Conservation (phyloP, 2,329 filamentous ascomycete genomes). For the Karstenula rhodostoma region DNA sequence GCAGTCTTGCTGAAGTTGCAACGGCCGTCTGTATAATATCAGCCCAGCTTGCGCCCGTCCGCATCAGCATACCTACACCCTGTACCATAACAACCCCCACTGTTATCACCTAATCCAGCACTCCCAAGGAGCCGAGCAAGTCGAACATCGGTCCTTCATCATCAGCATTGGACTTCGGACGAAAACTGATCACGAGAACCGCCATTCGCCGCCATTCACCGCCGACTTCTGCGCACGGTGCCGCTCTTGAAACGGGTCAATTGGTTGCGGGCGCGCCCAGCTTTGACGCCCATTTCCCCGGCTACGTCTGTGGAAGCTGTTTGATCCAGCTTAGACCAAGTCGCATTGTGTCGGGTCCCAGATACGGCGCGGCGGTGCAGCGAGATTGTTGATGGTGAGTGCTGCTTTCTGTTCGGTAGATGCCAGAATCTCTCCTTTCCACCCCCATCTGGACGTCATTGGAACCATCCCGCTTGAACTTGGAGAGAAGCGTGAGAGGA, state of each 20-base stretch:
- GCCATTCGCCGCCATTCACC: conserved; percentile 46
- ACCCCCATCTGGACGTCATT: conserved; percentile 1
- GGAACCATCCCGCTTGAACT: conserved; percentile 1
- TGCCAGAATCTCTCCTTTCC: neutral
- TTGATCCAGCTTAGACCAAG: conserved; percentile 41
- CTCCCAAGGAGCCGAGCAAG: conserved; percentile 36
- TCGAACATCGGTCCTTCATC: conserved; percentile 5
- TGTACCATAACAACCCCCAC: conserved; percentile 29
- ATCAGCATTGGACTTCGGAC: conserved; percentile 27
- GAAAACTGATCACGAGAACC: conserved; percentile 41
- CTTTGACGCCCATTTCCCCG: conserved; percentile 40
- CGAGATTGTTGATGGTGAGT: conserved; percentile 43
- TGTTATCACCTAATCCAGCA: conserved; percentile 39
- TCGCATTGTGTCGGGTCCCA: conserved; percentile 42
- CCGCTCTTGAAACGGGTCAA: conserved; percentile 38
- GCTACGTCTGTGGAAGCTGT: conserved; percentile 29
- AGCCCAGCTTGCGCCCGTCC: conserved; percentile 12
- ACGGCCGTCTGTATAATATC: conserved; percentile 36
- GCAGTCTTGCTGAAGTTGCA: conserved; percentile 29
- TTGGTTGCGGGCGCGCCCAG: conserved; percentile 39
- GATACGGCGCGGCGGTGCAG: conserved; percentile 45
- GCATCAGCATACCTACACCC: conserved; percentile 12
- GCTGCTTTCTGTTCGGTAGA: conserved; percentile 11
- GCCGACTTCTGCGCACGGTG: conserved; percentile 35
- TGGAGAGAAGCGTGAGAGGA: neutral